These are phyloP conservation scores for Trametes meyenii DNA, from an alignment of 768 basidiomycete species.

Conservation along the genomic window DNA sequence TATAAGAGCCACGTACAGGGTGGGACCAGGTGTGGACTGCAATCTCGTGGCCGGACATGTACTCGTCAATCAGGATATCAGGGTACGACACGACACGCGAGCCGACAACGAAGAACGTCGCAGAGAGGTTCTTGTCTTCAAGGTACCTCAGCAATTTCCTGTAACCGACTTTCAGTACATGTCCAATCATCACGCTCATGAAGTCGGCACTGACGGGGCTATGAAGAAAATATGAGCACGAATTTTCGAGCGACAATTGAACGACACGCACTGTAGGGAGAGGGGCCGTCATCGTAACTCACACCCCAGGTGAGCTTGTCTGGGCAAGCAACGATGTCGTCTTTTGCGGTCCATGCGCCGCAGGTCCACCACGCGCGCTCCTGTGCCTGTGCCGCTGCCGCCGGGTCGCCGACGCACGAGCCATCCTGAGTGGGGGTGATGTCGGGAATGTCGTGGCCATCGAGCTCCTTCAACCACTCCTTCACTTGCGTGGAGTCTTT, in stretches of 20 bases:
- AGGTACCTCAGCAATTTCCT: conserved; percentile 78
- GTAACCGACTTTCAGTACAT: not conserved
- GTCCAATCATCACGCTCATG: not conserved
- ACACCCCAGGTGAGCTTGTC: conserved; percentile 77
- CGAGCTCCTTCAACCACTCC: conserved; percentile 75
- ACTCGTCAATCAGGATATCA: conserved; percentile 73
- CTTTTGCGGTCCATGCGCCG: conserved; percentile 62
- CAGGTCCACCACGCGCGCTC: conserved; percentile 91
- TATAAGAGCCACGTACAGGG: conserved; percentile 42
- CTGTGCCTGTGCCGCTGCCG: conserved; percentile 56
- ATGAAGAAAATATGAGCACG: conserved; percentile 17
- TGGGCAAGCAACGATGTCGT: conserved; percentile 70
- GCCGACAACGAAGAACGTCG: conserved; percentile 93
- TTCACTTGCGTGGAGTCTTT: conserved; percentile 63
- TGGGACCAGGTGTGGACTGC: conserved; percentile 94
- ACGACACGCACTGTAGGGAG: conserved; percentile 66
- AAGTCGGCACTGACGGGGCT: conserved; percentile 50
- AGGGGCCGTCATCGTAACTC: conserved; percentile 88
- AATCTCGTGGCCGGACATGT: conserved; percentile 80
- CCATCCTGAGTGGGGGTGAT: conserved; percentile 65
- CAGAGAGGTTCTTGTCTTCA: conserved; percentile 56
- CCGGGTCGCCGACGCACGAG: conserved; percentile 64
- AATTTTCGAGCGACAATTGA: not conserved
- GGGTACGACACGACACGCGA: conserved; percentile 84
- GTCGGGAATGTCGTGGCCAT: conserved; percentile 70